A percentile compares a stretch with the other conserved stretches of the same genome.
These are phyloP conservation scores for Mucor velutinosus DNA, from an alignment of 371 early-diverging fungal species.

Conservation along the genomic window DNA sequence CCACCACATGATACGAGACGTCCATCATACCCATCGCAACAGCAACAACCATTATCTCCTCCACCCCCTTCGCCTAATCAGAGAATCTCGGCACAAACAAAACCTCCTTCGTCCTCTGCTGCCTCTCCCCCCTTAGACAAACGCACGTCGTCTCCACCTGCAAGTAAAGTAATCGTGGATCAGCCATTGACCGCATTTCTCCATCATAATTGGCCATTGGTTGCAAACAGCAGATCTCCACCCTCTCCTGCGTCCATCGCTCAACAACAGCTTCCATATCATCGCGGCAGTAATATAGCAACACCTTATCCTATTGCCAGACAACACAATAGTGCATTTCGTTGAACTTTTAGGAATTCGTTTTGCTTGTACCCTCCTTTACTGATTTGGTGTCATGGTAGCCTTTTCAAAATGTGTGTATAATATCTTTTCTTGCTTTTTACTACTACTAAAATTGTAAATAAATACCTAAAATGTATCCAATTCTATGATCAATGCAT, in stretches of 20 bases:
- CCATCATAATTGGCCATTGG: not conserved
- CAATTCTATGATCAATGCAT: not conserved
- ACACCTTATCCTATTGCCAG: not conserved
- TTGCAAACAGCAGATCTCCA: not conserved
- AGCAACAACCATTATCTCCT: not conserved
- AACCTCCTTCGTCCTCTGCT: not conserved
- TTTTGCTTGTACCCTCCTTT: not conserved
- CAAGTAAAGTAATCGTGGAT: slow-evolving; percentile 18
- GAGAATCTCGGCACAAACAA: not conserved
- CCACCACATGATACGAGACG: not conserved
- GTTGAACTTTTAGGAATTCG: not conserved
- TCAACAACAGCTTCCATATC: not conserved
- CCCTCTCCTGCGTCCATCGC: not conserved
- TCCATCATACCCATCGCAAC: not conserved
- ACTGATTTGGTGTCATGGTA: not conserved
- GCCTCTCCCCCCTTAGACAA: not conserved
- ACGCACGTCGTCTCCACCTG: not conserved
- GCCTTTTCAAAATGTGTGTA: not conserved
- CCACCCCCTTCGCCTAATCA: not conserved
- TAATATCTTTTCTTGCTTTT: not conserved
- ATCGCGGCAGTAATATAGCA: not conserved
- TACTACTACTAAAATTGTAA: not conserved
- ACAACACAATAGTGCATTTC: not conserved
- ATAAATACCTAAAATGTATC: not conserved
- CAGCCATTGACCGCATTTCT: slow-evolving; percentile 26